Conservation (phyloP, 176 grass and related monocot species). For the Cocos nucifera region DNA sequence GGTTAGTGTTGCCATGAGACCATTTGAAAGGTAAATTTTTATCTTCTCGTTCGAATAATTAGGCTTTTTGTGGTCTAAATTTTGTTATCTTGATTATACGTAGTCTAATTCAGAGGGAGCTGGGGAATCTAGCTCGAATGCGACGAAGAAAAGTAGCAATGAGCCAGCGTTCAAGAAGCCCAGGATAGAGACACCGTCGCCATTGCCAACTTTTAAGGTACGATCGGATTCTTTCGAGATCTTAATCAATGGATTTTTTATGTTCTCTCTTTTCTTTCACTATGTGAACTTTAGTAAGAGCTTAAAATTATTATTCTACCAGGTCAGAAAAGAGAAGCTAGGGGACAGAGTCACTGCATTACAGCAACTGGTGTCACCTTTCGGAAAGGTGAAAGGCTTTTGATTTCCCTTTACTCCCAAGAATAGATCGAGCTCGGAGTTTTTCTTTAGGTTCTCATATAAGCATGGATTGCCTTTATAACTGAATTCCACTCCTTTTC, state of each 20-base stretch:
- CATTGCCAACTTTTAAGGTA: constrained; percentile 78
- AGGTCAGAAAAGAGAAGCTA: constrained; percentile 99
- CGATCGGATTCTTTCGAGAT: neutral
- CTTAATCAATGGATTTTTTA: too few relatives aligned
- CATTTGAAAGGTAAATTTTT: too few relatives aligned
- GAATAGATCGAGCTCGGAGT: constrained; percentile 22
- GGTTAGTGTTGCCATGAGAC: neutral
- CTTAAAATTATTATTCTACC: constrained; percentile 8
- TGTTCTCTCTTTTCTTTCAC: too few relatives aligned
- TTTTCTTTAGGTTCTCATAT: constrained; percentile 27
- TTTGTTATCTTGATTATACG: neutral
- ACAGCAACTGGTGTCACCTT: constrained; percentile 97
- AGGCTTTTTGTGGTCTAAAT: too few relatives aligned
- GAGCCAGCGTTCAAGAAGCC: constrained; percentile 40
- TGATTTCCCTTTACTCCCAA: constrained; percentile 4
- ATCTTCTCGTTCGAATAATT: too few relatives aligned
- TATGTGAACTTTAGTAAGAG: neutral
- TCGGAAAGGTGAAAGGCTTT: constrained; percentile 96
- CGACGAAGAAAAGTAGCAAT: constrained; percentile 25
- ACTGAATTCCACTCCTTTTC: constrained; percentile 10
- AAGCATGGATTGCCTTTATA: constrained; percentile 18
- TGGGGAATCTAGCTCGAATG: constrained; percentile 29
- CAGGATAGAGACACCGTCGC: constrained; percentile 35
- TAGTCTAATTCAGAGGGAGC: constrained; percentile 29
- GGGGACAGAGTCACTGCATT: constrained; percentile 97